Evolutionary conservation across 2,329 filamentous ascomycete genomes (phyloP).

Genomic region (Verticillium tricorpus): DNA sequence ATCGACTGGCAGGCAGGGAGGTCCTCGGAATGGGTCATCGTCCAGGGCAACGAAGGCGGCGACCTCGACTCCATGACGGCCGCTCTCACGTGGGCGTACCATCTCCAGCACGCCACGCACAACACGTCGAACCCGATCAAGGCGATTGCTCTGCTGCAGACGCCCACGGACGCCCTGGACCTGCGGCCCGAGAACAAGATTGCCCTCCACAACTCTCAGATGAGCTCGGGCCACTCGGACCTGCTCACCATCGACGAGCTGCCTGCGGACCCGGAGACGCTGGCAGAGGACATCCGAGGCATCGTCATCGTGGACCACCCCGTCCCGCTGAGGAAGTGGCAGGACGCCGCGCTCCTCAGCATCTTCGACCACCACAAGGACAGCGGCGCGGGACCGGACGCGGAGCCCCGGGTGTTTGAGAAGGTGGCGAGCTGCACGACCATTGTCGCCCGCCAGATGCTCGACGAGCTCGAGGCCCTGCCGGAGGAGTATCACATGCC

Average conservation of each 20-base stretch:
- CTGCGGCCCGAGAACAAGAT: conserved; percentile 42
- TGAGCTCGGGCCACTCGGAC: conserved; percentile 40
- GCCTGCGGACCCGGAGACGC: conserved; percentile 38
- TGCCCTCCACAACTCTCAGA: conserved; percentile 36
- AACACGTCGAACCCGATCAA: conserved; percentile 37
- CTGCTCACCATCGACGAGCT: conserved; percentile 41
- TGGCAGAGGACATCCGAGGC: conserved; percentile 34
- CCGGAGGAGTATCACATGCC: conserved; percentile 41
- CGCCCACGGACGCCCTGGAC: conserved; percentile 37
- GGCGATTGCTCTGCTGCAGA: conserved; percentile 41
- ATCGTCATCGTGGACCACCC: conserved; percentile 41
- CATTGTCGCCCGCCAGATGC: conserved; percentile 39
- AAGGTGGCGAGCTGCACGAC: conserved; percentile 38
- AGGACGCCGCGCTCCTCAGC: conserved; percentile 33
- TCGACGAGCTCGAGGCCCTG: conserved; percentile 37
- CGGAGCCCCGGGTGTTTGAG: conserved; percentile 38
- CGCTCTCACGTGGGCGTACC: conserved; percentile 42
- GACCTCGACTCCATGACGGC: conserved; percentile 17
- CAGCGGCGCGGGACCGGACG: conserved; percentile 31
- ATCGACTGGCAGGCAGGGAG: conserved; percentile 40
- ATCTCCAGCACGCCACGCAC: conserved; percentile 36
- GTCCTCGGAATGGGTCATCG: conserved; percentile 37
- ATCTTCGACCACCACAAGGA: conserved; percentile 44
- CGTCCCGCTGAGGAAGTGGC: conserved; percentile 36
- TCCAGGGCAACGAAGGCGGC: conserved; percentile 31